Conservation (phyloP, 2,329 filamentous ascomycete species). For the Fusarium avenaceum region DNA sequence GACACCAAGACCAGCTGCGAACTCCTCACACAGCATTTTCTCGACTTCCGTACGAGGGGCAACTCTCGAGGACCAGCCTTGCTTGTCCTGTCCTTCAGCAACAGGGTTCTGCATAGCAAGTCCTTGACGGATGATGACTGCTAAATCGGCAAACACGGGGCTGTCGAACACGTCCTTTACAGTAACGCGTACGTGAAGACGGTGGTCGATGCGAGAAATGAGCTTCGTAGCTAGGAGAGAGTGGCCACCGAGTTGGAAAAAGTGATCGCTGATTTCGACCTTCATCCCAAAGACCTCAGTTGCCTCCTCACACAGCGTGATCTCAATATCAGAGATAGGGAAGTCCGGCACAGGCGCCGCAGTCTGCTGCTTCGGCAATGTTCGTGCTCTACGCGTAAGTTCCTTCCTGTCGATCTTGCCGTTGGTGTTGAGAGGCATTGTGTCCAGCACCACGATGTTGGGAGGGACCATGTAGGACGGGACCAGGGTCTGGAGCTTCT, state of each 20-base stretch:
- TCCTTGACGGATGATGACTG: background rate
- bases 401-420: slow-evolving; percentile 46
- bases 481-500: slow-evolving; percentile 14
- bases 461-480: slow-evolving; percentile 49
- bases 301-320: background rate
- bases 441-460: slow-evolving; percentile 38
- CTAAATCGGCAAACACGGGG: slow-evolving; percentile 5
- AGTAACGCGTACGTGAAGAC: background rate
- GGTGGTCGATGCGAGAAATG: background rate
- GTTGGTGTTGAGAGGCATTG: slow-evolving; percentile 47
- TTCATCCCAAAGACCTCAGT: slow-evolving; percentile 11
- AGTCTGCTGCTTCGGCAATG: background rate
- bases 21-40: slow-evolving; percentile 1
- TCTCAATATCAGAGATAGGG: slow-evolving; percentile 5
- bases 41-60: slow-evolving; percentile 14
- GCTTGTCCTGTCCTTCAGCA: background rate
- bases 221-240: slow-evolving; percentile 24
- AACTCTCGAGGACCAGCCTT: slow-evolving; percentile 2
- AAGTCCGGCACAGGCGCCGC: background rate
- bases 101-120: background rate
- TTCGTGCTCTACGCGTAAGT: slow-evolving; percentile 11
- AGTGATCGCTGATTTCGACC: slow-evolving; percentile 6
- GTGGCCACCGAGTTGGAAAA: slow-evolving; percentile 20
- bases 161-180: slow-evolving; percentile 21
- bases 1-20: background rate